Evolutionary conservation across 2,329 filamentous ascomycete species (phyloP).

Genomic region (Xylariales sp.): DNA sequence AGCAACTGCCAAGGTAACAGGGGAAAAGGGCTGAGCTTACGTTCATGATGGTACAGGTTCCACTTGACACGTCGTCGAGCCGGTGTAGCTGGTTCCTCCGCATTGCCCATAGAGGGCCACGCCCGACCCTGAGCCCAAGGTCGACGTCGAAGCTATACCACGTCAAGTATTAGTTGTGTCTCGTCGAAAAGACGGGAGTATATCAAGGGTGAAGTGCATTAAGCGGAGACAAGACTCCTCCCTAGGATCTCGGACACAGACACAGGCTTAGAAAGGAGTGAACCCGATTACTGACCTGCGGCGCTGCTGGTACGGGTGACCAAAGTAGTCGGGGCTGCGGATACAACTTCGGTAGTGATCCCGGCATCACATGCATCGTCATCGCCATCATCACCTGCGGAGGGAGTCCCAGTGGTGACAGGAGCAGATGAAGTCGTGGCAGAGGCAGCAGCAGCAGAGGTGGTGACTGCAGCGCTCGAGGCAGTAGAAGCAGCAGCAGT

Average conservation of each 20-base stretch:
- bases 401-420: neutral
- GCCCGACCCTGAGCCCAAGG: constrained; percentile 4
- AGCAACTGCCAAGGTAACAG: neutral
- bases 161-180: too few relatives aligned
- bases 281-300: too few relatives aligned
- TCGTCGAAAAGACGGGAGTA: too few relatives aligned
- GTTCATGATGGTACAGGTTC: constrained; percentile 15
- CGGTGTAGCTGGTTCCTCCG: constrained; percentile 13
- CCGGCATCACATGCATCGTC: constrained; percentile 2
- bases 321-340: constrained; percentile 10
- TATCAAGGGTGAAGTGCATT: too few relatives aligned
- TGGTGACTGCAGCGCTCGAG: neutral
- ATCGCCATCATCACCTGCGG: constrained; percentile 1
- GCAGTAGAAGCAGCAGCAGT: neutral
- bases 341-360: neutral
- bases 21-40: neutral
- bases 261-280: too few relatives aligned
- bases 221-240: too few relatives aligned
- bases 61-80: constrained; percentile 14
- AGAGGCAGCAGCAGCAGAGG: constrained; percentile 3
- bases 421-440: constrained; percentile 1
- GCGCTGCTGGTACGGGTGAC: constrained; percentile 8
- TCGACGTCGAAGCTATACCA: constrained; percentile 3
- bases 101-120: constrained; percentile 14
- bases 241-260: too few relatives aligned